A percentile compares a stretch with the other conserved stretches of the same genome.
Evolutionary conservation across 345 rosid species (phyloP).

Genomic region (Hibiscus tridactylites): DNA sequence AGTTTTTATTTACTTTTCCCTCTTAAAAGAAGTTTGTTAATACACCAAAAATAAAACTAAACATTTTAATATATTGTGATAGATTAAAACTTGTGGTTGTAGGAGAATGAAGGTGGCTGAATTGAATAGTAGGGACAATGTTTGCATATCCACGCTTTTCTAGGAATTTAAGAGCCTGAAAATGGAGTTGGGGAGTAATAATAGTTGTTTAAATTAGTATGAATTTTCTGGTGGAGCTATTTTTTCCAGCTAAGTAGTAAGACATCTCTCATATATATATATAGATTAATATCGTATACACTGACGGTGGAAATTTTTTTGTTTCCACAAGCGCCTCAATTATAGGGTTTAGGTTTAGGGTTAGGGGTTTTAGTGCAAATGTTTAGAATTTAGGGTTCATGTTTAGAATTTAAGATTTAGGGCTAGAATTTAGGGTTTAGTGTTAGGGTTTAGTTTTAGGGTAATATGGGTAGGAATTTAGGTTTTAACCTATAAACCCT

Average conservation of each 20-base stretch:
- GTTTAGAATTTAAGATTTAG: too few species aligned
- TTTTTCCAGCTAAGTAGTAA: conserved; percentile 17
- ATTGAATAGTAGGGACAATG: conserved; percentile 3
- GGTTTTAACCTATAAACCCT: too few species aligned
- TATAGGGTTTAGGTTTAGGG: too few species aligned
- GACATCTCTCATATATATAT: background rate
- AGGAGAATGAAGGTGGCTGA: background rate
- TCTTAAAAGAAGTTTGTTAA: background rate
- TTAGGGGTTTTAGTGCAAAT: too few species aligned
- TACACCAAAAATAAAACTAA: too few species aligned
- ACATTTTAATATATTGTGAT: background rate
- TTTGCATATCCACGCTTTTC: background rate
- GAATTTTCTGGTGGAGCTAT: conserved; percentile 12
- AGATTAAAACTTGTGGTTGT: background rate
- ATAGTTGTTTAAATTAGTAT: conserved; percentile 6
- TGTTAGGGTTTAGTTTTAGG: too few species aligned
- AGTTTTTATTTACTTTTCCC: background rate
- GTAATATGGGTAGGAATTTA: too few species aligned
- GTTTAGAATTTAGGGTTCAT: too few species aligned
- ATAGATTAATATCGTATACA: too few species aligned
- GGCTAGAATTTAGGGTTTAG: too few species aligned
- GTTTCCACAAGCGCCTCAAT: too few species aligned
- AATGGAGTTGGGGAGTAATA: conserved; percentile 12
- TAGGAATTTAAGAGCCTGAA: conserved; percentile 24
- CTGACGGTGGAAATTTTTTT: too few species aligned